A percentile compares a stretch with the other conserved stretches of the same genome.
Evolutionary conservation across 1,284 basidiomycete species (phyloP).

Genomic region (Leccinum variabile): DNA sequence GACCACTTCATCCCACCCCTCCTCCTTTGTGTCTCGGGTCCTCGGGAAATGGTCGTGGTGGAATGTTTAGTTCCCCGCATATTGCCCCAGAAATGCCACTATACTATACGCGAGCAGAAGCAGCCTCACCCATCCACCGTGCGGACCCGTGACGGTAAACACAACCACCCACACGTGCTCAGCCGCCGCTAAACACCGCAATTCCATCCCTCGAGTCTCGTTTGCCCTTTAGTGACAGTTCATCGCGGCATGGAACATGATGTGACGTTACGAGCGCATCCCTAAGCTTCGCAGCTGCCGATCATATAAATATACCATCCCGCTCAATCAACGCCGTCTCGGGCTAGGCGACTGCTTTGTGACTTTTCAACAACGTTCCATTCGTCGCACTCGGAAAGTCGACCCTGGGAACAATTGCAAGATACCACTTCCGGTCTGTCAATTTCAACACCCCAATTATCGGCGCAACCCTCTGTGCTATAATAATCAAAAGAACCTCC

Average conservation of each 20-base stretch:
- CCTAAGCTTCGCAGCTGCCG: conserved; percentile 11
- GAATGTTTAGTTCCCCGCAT: background rate
- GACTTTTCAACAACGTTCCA: background rate
- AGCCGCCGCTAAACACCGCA: conserved; percentile 7
- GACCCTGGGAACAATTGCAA: background rate
- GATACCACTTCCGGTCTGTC: background rate
- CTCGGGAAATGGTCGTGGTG: background rate
- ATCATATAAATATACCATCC: conserved; percentile 7
- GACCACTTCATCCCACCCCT: background rate
- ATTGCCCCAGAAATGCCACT: conserved; percentile 1
- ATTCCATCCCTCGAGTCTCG: background rate
- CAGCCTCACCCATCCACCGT: background rate
- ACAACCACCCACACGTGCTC: background rate
- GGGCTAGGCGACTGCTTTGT: background rate
- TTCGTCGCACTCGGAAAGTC: background rate
- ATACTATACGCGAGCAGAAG: background rate
- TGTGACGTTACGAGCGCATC: conserved; percentile 8
- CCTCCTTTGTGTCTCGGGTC: background rate
- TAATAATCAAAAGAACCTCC: conserved; percentile 12
- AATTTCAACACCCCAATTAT: conserved; percentile 1
- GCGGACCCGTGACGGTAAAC: conserved; percentile 7
- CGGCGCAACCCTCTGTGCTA: background rate
- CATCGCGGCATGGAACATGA: conserved; percentile 1
- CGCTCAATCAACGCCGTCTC: conserved; percentile 3
- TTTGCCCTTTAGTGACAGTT: background rate